phyloP scores from a whole-genome alignment of 2,329 filamentous ascomycete species.

The Tolypocladium endophyticum region DNA sequence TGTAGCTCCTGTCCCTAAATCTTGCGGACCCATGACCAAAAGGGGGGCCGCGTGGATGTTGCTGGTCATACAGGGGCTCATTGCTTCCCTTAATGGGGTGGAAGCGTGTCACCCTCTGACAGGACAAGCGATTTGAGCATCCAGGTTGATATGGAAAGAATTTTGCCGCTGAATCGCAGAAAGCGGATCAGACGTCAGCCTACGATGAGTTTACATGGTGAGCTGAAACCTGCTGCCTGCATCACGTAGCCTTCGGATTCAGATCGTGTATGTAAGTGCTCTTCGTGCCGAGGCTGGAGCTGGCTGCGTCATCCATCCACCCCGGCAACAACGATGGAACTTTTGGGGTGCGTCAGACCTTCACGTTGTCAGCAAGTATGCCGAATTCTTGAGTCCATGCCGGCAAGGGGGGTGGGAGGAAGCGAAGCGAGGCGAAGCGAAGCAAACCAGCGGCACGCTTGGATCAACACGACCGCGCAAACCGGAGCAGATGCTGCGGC shows the following conservation, averaged over 20 bases:
- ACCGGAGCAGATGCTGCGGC: slow-evolving; percentile 4
- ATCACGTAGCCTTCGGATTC: background rate
- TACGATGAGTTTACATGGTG: background rate
- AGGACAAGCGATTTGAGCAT: background rate
- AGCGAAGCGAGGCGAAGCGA: background rate
- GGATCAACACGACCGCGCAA: background rate
- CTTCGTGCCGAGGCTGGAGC: background rate
- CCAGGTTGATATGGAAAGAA: background rate
- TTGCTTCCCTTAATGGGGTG: background rate
- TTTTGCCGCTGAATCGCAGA: no score
- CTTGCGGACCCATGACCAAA: background rate
- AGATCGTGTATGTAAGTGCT: background rate
- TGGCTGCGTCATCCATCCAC: background rate
- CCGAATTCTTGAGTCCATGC: background rate
- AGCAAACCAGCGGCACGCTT: background rate
- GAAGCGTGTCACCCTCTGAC: background rate
- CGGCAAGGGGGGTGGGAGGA: background rate
- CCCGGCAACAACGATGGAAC: background rate
- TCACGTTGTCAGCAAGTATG: background rate
- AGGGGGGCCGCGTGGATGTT: background rate
- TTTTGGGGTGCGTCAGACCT: background rate
- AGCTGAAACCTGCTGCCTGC: background rate
- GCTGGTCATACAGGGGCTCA: background rate
- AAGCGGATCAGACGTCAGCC: background rate
- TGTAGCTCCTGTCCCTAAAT: background rate